Evolutionary conservation across 139 green algal species (phyloP), one percentile per base, ranked within the genome.

Genomic region (Eudorina sp.): DNA sequence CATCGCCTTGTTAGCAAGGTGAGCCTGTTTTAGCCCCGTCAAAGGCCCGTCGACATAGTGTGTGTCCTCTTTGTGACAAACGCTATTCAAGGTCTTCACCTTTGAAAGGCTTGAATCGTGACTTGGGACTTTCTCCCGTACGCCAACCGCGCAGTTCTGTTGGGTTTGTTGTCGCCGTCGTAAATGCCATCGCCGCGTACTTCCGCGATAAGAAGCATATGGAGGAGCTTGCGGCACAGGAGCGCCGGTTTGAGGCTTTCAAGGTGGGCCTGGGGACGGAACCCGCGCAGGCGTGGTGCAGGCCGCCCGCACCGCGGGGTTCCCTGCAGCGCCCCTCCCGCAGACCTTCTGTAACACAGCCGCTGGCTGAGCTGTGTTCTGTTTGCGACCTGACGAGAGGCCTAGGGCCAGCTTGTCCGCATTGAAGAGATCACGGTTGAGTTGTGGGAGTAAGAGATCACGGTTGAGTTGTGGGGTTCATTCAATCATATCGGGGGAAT

Each of bases 231-330:
- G 72, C 38, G 19, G 72, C 53, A 14, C 84, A 89, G 53, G 84
- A 89, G 72, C 84, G 84, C 18, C 38, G 84, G 1, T 83, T 89
- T 64, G 72, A 89, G 21, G 53, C 72, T 13, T 89, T 89, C 73
- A 83, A 89, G 72, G 84, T 89, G 72, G 0, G 84, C 13, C 23
- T 18, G 53, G 75, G 31, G 27, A 31, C 11, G 16, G 40, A 36
- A 45, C 14, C n/a, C n/a, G n/a, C n/a, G n/a, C n/a, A n/a, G n/a
- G n/a, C n/a, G n/a, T n/a, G n/a, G n/a, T n/a, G n/a, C n/a, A n/a
- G n/a, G n/a, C n/a, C n/a, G n/a, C n/a, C n/a, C n/a, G n/a, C n/a
- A n/a, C n/a, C n/a, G n/a, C n/a, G n/a, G n/a, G n/a, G n/a, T n/a
- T n/a, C n/a, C n/a, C n/a, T n/a, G n/a, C n/a, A n/a, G n/a, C n/a